These are phyloP conservation scores for Penicillium oxalicum DNA, from an alignment of 2,329 filamentous ascomycete genomes.

Conservation along the genomic window DNA sequence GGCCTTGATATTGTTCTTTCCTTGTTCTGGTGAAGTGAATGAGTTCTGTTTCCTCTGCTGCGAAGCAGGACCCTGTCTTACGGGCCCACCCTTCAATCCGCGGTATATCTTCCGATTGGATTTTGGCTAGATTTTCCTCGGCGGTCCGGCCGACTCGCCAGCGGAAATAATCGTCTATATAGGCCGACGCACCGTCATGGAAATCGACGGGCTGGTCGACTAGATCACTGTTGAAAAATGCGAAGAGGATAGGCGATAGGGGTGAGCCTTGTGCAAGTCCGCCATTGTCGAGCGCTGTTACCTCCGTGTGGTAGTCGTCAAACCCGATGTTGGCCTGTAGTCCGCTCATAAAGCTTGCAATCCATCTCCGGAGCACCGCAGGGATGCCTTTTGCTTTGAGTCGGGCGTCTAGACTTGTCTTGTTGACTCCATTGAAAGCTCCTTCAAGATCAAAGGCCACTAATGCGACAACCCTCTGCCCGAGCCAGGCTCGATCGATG, in stretches of 20 bases:
- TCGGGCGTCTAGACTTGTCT: conserved; percentile 5
- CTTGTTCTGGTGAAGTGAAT: conserved; percentile 25
- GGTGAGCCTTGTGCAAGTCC: conserved; percentile 23
- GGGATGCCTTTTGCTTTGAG: conserved; percentile 7
- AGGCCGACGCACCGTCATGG: conserved; percentile 24
- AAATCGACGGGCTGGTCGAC: conserved; percentile 22
- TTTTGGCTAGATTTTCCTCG: conserved; percentile 20
- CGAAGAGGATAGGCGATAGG: conserved; percentile 32
- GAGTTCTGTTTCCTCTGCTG: conserved; percentile 25
- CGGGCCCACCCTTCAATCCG: conserved; percentile 22
- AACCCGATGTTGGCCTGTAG: conserved; percentile 13
- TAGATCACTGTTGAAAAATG: conserved; percentile 35
- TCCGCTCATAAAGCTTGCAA: conserved; percentile 16
- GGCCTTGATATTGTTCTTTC: conserved; percentile 10
- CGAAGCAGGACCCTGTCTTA: conserved; percentile 23
- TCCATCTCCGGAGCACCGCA: conserved; percentile 4
- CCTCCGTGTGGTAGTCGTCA: conserved; percentile 12
- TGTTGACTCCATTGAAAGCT: conserved; percentile 9
- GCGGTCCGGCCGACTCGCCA: conserved; percentile 16
- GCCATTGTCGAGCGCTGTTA: conserved; percentile 4
- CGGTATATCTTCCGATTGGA: conserved; percentile 22
- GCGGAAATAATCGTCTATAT: conserved; percentile 25
- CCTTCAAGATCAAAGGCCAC: conserved; percentile 9
- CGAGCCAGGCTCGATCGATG: conserved; percentile 7
- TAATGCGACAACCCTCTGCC: conserved; percentile 2